These are phyloP conservation scores for Ilyonectria destructans DNA, from an alignment of 2,329 filamentous ascomycete species.

Conservation along the genomic window DNA sequence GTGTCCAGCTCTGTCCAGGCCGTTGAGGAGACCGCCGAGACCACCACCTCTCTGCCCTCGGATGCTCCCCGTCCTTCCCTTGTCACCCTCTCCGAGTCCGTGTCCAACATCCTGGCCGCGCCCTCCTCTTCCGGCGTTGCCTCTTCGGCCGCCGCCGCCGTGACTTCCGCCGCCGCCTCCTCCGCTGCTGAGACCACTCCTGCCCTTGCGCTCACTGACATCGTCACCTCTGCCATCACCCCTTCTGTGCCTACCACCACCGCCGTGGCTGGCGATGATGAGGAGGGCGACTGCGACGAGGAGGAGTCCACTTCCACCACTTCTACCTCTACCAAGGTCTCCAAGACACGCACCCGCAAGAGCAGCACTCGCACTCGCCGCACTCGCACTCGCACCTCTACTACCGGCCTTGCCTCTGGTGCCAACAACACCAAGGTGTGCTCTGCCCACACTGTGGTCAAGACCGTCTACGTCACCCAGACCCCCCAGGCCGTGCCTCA, in stretches of 20 bases:
- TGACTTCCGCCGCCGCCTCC: constrained; percentile 17
- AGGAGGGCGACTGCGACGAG: constrained; percentile 26
- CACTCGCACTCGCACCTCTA: constrained; percentile 34
- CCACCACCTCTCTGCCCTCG: constrained; percentile 23
- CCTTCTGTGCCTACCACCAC: constrained; percentile 18
- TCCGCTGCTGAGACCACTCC: constrained; percentile 15
- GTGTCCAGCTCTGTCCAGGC: constrained; percentile 27
- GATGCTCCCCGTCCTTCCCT: constrained; percentile 43
- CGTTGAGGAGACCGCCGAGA: constrained; percentile 29
- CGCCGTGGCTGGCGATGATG: constrained; percentile 15
- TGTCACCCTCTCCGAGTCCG: constrained; percentile 30
- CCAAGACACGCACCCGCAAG: constrained; percentile 15
- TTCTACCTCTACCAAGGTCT: constrained; percentile 21
- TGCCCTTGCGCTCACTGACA: constrained; percentile 22
- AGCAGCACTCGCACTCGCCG: constrained; percentile 27
- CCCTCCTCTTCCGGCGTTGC: constrained; percentile 23
- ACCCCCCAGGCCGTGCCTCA: constrained; percentile 23
- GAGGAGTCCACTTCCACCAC: constrained; percentile 25
- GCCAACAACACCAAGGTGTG: constrained; percentile 33
- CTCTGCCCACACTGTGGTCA: constrained; percentile 38
- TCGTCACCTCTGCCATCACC: constrained; percentile 30
- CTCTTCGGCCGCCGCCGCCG: constrained; percentile 17
- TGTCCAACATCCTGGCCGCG: constrained; percentile 35
- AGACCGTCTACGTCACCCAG: constrained; percentile 47
- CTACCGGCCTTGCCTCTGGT: constrained; percentile 20